Evolutionary conservation across 192 early-diverging fungal species (phyloP).

Genomic region (Backusella parvicylindrica): DNA sequence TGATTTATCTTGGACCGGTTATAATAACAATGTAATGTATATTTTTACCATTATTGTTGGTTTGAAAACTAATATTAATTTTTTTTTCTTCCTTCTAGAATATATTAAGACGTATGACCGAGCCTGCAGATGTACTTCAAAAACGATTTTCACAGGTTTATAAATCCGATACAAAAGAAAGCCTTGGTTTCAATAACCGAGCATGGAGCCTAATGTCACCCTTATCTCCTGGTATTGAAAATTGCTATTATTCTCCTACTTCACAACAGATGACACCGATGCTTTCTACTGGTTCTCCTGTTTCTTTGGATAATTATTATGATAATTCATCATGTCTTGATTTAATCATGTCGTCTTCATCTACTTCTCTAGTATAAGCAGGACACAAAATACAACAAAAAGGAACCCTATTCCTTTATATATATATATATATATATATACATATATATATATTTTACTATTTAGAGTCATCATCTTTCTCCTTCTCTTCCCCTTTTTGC

Average conservation of each 20-base stretch:
- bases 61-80: neutral
- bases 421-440: neutral
- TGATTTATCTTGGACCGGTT: neutral
- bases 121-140: neutral
- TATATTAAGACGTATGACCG: constrained; percentile 8
- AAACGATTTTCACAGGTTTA: neutral
- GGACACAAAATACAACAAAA: neutral
- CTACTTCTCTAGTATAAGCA: neutral
- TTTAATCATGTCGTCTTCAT: neutral
- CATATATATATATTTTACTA: neutral
- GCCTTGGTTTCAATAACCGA: neutral
- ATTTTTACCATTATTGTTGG: neutral
- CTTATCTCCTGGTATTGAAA: neutral
- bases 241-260: neutral
- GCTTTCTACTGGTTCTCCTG: constrained; percentile 7
- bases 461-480: neutral
- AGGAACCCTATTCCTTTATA: neutral
- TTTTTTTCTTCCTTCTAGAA: neutral
- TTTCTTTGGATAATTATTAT: neutral
- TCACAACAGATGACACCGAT: constrained; percentile 12
- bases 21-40: constrained; percentile 3
- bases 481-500: neutral
- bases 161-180: neutral
- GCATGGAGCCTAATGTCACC: constrained; percentile 1
- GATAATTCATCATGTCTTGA: constrained; percentile 6